Base-by-base conservation (phyloP, 2,329 filamentous ascomycete species). In the Colletotrichum filicis region DNA sequence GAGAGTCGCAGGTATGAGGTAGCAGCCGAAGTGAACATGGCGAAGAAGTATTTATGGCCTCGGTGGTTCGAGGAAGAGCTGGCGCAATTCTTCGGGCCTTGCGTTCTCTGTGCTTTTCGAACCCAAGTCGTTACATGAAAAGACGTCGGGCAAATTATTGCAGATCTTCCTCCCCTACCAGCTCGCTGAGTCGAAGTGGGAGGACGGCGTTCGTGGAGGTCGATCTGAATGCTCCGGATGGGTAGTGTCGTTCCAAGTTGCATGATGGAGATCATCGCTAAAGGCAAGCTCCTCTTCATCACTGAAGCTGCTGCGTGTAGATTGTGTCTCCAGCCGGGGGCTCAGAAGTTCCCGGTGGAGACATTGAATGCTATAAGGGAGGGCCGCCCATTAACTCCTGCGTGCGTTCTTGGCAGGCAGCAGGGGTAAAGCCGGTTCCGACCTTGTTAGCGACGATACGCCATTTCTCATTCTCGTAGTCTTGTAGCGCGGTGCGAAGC, bases 381-480 rank as follows among this genome's bases (percentile, higher is more conserved):
- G 85, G 37, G 16, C 37, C 87, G 46, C 84, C 86, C 53, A 84
- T 78, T 56, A 95, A 83, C 83, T 94, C 90, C 72, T 89, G 85
- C 37, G 92, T 92, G 78, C 95, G 93, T 79, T 97, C 95, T 82
- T 93, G 93, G 84, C 95, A 98, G 57, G 95, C 94, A 46, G 91
- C 90, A 53, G 95, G 94, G 49, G 95, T 97, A 80, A 97, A 97
- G 59, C 95, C 95, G 63, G 92, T 94, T 74, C 95, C 95, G 78
- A 98, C 93, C 84, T 97, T 98, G 79, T 94, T 93, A 73, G 95
- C 93, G 75, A 98, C 92, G 79, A 97, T 94, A 77, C 95, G 93
- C 95, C 95, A 98, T 81, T 95, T 95, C 82, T 98, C 95, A 84
- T 93, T 94, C 80, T 97, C 94, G 85, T 96, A 96, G 82, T 96